Percentiles rank a stretch among this genome's conserved stretches.
These are phyloP conservation scores for Leonotis leonurus DNA, from an alignment of 257 asterid species.

Conservation along the genomic window DNA sequence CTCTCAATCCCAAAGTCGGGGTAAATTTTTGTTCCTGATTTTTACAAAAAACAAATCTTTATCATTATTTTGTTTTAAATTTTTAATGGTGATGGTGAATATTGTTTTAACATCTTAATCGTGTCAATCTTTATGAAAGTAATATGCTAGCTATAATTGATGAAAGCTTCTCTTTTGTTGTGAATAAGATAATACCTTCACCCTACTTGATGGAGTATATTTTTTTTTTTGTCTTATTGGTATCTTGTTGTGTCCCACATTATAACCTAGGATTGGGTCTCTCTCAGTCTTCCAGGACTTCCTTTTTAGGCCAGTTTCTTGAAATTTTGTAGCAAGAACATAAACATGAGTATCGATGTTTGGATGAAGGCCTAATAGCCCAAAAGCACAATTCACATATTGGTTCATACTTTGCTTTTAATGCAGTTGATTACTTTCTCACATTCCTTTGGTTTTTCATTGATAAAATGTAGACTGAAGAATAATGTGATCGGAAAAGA, in stretches of 20 bases:
- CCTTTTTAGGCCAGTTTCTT: neutral
- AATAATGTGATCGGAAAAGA: too few species aligned
- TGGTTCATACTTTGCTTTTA: too few species aligned
- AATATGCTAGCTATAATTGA: neutral
- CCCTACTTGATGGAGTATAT: too few species aligned
- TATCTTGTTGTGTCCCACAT: neutral
- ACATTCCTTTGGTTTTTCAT: too few species aligned
- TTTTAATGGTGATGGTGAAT: too few species aligned
- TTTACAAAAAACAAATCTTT: neutral
- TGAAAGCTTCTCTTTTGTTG: neutral
- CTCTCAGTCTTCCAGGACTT: too few species aligned
- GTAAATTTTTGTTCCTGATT: constrained; percentile 15
- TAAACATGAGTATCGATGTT: too few species aligned
- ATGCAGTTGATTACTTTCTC: too few species aligned
- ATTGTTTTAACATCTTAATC: neutral
- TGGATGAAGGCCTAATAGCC: too few species aligned
- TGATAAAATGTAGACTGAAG: too few species aligned
- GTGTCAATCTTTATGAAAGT: neutral
- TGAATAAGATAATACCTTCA: neutral
- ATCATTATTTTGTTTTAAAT: neutral
- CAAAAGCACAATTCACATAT: too few species aligned
- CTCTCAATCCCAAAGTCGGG: constrained; percentile 34
- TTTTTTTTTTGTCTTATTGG: neutral
- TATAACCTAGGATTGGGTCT: too few species aligned
- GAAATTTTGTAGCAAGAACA: neutral